Conservation (phyloP, 192 early-diverging fungal species). For the Linnemannia elongata region DNA sequence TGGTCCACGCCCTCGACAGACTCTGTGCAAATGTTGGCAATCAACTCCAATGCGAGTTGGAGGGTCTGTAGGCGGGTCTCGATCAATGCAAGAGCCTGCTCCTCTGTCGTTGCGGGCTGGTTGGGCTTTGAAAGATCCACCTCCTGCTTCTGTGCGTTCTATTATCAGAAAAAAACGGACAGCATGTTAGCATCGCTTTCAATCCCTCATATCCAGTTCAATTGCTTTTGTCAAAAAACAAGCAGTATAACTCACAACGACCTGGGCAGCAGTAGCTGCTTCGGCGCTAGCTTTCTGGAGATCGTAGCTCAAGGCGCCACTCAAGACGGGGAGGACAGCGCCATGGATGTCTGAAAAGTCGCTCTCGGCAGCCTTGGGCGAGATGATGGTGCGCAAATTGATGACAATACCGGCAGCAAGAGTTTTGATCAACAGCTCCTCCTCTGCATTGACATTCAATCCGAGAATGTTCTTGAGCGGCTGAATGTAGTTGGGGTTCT, state of each 20-base stretch:
- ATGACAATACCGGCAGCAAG: constrained; percentile 74
- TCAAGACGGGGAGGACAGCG: constrained; percentile 62
- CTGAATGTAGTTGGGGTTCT: constrained; percentile 67
- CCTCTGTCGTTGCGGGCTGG: constrained; percentile 39
- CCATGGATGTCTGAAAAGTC: constrained; percentile 59
- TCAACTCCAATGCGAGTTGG: constrained; percentile 83
- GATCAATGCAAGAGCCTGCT: constrained; percentile 56
- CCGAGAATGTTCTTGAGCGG: constrained; percentile 65
- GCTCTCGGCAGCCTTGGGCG: constrained; percentile 40
- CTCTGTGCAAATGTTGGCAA: constrained; percentile 86
- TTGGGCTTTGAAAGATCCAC: constrained; percentile 48
- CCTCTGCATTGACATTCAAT: constrained; percentile 59
- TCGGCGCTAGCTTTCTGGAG: constrained; percentile 64
- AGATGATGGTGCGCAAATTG: constrained; percentile 64
- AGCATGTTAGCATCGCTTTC: background rate
- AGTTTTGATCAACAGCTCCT: constrained; percentile 74
- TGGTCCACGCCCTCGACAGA: constrained; percentile 61
- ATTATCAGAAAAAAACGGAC: background rate
- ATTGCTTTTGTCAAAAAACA: background rate
- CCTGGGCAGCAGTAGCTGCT: constrained; percentile 46
- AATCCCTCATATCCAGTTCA: background rate
- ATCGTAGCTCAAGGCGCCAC: constrained; percentile 60
- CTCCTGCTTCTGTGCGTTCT: constrained; percentile 50
- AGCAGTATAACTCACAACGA: constrained; percentile 51
- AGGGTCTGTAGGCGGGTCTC: constrained; percentile 72